Base-by-base conservation (phyloP, 208 protist species). In the Acanthamoeba royreba region DNA sequence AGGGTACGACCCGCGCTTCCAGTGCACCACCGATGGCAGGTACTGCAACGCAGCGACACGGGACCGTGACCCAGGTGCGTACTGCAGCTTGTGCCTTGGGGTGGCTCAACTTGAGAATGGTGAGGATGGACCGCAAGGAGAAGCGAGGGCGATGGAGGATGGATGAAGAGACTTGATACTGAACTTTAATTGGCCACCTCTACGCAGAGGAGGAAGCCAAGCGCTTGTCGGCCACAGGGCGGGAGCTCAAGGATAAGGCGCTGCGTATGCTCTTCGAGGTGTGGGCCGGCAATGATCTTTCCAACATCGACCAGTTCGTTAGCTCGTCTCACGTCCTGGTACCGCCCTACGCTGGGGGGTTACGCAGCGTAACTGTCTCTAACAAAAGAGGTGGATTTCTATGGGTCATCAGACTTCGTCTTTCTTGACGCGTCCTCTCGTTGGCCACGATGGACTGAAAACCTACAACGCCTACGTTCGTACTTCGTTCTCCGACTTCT, bases 201-300 rank as follows among this genome's bases (percentile, higher is more conserved):
- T 83, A 4, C 31, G 43, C 28, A 83, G n/a, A n/a, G n/a, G 72
- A 83, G 42, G 72, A 83, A 66, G 81, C 11, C 11, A 89, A 35
- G 31, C 81, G 81, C 3, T 22, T 89, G 31, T 89, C 81, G 9
- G 81, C 45, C 2, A 89, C 81, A 5, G 81, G 81, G n/a, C 38
- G 45, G 49, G 81, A 89, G 49, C 81, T 89, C 0, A 89, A 89
- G 49, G 81, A 89, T 33, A 89, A 89, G 28, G 81, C 81, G 9
- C 33, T 89, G 81, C 81, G 81, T 40, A 69, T 89, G 53, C 49
- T 89, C 13, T 89, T 89, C n/a, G 81, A 89, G 49, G 53, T 66
- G 35, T 89, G 81, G 81, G 81, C 81, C 15, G 81, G 81, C n/a
- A 89, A 89, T 66, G 81, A 89, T 33, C 66, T 89, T n/a, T 33